phyloP scores from a whole-genome alignment of 139 green algal genomes.

The Coelastrella sp. region DNA sequence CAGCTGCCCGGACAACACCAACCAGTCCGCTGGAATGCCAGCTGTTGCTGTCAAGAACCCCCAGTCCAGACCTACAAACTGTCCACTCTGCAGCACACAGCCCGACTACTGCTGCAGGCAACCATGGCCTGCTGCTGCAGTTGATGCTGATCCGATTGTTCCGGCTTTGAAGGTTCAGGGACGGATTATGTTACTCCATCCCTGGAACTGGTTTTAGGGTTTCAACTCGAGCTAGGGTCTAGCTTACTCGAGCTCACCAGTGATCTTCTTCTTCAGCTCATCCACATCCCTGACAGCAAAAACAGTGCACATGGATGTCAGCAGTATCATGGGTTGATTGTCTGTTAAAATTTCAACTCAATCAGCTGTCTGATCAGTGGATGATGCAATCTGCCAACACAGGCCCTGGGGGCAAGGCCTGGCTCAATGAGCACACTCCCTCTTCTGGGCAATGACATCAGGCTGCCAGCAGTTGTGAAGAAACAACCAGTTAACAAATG shows the following conservation, averaged over 20 bases:
- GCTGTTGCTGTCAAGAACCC: not conserved
- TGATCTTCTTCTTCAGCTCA: slow-evolving; percentile 96
- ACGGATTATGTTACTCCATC: not conserved
- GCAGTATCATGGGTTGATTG: too few species aligned
- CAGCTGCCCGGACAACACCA: too few species aligned
- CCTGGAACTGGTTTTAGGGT: not conserved
- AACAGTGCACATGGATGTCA: not conserved
- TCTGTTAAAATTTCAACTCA: too few species aligned
- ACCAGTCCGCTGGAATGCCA: not conserved
- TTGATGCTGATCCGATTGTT: not conserved
- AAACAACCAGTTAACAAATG: not conserved
- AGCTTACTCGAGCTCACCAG: slow-evolving; percentile 58
- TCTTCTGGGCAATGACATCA: too few species aligned
- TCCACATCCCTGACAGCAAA: slow-evolving; percentile 83
- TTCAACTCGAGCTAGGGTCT: not conserved
- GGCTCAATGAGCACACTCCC: too few species aligned
- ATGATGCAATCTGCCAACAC: too few species aligned
- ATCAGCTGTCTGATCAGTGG: too few species aligned
- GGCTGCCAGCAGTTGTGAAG: not conserved
- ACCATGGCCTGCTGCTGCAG: not conserved
- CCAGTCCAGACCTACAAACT: not conserved
- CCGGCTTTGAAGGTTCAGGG: not conserved
- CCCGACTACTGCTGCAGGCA: too few species aligned
- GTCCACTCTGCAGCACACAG: not conserved
- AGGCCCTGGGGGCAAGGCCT: too few species aligned